A percentile compares a stretch with the other conserved stretches of the same genome.
phyloP scores from a whole-genome alignment of 345 rosid species.

The Ricinus communis region DNA sequence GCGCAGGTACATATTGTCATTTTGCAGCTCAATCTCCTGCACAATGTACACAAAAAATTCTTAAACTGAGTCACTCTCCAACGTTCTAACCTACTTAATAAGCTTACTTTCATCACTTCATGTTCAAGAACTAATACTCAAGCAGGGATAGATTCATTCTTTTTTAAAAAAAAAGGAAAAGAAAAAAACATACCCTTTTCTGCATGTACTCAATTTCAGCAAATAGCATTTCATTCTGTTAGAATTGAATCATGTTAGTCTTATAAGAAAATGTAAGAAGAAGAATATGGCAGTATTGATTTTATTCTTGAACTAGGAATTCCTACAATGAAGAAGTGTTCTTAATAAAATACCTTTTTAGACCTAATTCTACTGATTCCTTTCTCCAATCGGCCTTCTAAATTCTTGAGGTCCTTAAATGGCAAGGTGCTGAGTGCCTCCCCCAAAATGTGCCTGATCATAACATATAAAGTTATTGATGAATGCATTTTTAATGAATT shows the following conservation, averaged over 20 bases:
- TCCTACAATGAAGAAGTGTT: too few relatives aligned
- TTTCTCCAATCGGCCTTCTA: conserved; percentile 30
- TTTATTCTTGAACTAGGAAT: background rate
- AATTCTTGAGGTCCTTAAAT: conserved; percentile 25
- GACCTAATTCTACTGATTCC: conserved; percentile 29
- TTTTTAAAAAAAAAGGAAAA: too few relatives aligned
- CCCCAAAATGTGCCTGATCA: conserved; percentile 22
- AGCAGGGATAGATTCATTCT: too few relatives aligned
- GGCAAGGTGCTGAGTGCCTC: conserved; percentile 22
- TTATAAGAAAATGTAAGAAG: background rate
- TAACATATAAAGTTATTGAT: too few relatives aligned
- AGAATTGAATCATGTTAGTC: conserved; percentile 11
- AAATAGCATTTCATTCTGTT: conserved; percentile 32
- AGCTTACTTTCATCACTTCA: background rate
- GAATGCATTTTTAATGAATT: too few relatives aligned
- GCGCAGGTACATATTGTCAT: conserved; percentile 68
- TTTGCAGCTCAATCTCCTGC: conserved; percentile 85
- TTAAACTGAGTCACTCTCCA: too few relatives aligned
- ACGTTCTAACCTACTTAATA: too few relatives aligned
- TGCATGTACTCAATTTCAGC: conserved; percentile 32
- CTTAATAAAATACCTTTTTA: conserved; percentile 28
- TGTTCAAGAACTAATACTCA: too few relatives aligned
- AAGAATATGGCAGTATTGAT: background rate
- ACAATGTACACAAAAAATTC: background rate
- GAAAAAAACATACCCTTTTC: conserved; percentile 20